Conservation (phyloP, 192 early-diverging fungal species). For the Entomortierella chlamydospora region DNA sequence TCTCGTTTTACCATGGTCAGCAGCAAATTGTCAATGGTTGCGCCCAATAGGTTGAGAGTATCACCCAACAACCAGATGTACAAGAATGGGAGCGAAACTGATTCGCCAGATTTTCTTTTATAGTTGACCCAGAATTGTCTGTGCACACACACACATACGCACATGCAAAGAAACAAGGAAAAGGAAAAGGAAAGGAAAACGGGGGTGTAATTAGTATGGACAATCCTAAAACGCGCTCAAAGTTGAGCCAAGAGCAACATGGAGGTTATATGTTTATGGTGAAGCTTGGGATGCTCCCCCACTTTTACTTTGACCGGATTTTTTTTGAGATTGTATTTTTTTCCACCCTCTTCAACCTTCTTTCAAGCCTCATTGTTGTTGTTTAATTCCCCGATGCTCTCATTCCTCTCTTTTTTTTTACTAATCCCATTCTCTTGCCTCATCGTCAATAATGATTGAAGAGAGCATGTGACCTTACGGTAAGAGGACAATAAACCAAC, state of each 20-base stretch:
- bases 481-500: too few species aligned
- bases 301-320: neutral
- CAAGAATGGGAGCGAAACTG: constrained; percentile 77
- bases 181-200: neutral
- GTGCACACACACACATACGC: neutral
- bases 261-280: neutral
- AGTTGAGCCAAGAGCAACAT: neutral
- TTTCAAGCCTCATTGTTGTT: neutral
- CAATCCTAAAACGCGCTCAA: neutral
- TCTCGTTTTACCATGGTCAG: constrained; percentile 68
- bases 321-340: neutral
- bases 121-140: constrained; percentile 85
- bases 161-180: too few species aligned
- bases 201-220: neutral
- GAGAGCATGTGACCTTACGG: too few species aligned
- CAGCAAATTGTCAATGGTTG: constrained; percentile 75
- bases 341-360: neutral
- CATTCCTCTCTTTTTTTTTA: too few species aligned
- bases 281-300: neutral
- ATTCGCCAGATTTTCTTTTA: constrained; percentile 77
- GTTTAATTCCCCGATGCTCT: too few species aligned
- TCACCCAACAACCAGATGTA: constrained; percentile 83
- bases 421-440: too few species aligned
- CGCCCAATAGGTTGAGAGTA: constrained; percentile 75
- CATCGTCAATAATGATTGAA: too few species aligned